Conservation (phyloP, 805 yeast genomes). For the Metschnikowia shivogae region DNA sequence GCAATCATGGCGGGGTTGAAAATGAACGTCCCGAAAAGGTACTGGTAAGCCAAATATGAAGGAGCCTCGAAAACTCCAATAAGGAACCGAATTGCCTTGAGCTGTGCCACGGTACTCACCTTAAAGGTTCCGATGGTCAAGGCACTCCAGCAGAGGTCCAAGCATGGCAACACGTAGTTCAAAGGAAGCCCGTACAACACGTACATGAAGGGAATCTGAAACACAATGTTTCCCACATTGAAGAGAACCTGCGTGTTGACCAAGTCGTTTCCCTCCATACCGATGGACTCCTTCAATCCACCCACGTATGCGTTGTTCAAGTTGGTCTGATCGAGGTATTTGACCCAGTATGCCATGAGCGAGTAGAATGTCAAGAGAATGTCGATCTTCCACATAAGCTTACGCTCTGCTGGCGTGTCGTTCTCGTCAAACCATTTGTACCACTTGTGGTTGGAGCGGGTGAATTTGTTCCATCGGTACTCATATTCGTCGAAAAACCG, state of each 20-base stretch:
- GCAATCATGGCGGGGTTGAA: slow-evolving; percentile 24
- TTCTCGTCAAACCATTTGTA: slow-evolving; percentile 28
- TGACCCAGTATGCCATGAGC: slow-evolving; percentile 32
- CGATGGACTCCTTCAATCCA: slow-evolving; percentile 21
- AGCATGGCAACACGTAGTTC: slow-evolving; percentile 19
- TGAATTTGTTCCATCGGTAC: slow-evolving; percentile 20
- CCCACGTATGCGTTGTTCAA: slow-evolving; percentile 26
- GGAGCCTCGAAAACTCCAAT: slow-evolving; percentile 26
- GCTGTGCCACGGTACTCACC: slow-evolving; percentile 17
- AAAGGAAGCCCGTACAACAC: slow-evolving; percentile 22
- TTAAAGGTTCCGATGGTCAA: slow-evolving; percentile 21
- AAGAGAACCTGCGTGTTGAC: slow-evolving; percentile 25
- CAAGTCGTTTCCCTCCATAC: slow-evolving; percentile 28
- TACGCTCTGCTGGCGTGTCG: slow-evolving; percentile 27
- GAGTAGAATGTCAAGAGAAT: slow-evolving; percentile 24
- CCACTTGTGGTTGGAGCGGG: slow-evolving; percentile 20
- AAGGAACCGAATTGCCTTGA: slow-evolving; percentile 25
- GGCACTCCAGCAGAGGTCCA: slow-evolving; percentile 22
- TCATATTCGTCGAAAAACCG: slow-evolving; percentile 40
- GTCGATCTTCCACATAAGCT: slow-evolving; percentile 29
- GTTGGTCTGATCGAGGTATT: slow-evolving; percentile 23
- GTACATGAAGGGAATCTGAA: slow-evolving; percentile 25
- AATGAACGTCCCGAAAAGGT: slow-evolving; percentile 22
- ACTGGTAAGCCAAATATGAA: slow-evolving; percentile 26
- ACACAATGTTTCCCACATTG: slow-evolving; percentile 23